These are phyloP conservation scores for Fusarium sp. DNA, from an alignment of 2,329 filamentous ascomycete genomes.

Conservation along the genomic window DNA sequence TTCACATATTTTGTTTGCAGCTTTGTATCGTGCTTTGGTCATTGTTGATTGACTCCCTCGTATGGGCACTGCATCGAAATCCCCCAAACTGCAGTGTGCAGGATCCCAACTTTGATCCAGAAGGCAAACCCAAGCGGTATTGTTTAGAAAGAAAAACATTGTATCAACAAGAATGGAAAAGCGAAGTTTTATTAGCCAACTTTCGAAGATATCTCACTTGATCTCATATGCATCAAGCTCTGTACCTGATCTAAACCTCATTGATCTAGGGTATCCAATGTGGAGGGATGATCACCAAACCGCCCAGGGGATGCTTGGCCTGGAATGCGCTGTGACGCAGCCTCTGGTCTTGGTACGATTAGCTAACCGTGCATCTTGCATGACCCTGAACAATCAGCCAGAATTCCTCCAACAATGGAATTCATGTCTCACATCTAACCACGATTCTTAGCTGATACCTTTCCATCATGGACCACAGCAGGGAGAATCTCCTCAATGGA, in stretches of 20 bases:
- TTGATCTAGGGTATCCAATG: conserved; percentile 15
- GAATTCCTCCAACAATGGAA: not conserved
- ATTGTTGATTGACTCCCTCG: not conserved
- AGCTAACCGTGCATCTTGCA: conserved; percentile 16
- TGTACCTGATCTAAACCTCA: not conserved
- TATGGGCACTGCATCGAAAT: rapidly evolving
- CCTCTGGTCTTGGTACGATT: conserved; percentile 14
- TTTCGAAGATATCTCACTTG: too few relatives aligned
- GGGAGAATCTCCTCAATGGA: conserved; percentile 44
- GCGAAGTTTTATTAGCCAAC: rapidly evolving
- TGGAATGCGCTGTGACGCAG: conserved; percentile 34
- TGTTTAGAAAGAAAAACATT: not conserved
- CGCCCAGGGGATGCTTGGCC: conserved; percentile 9
- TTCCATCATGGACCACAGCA: conserved; percentile 44
- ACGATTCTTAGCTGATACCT: not conserved
- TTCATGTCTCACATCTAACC: conserved; percentile 12
- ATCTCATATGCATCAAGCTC: too few relatives aligned
- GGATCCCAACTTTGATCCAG: rapidly evolving
- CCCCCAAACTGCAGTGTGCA: rapidly evolving
- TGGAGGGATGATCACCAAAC: conserved; percentile 5
- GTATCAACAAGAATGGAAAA: not conserved
- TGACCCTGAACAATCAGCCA: not conserved
- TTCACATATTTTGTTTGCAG: not conserved
- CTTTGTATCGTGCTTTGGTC: not conserved
- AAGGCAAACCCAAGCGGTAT: rapidly evolving